phyloP scores from a whole-genome alignment of 2,329 filamentous ascomycete species.

The Lecanicillium sp. region DNA sequence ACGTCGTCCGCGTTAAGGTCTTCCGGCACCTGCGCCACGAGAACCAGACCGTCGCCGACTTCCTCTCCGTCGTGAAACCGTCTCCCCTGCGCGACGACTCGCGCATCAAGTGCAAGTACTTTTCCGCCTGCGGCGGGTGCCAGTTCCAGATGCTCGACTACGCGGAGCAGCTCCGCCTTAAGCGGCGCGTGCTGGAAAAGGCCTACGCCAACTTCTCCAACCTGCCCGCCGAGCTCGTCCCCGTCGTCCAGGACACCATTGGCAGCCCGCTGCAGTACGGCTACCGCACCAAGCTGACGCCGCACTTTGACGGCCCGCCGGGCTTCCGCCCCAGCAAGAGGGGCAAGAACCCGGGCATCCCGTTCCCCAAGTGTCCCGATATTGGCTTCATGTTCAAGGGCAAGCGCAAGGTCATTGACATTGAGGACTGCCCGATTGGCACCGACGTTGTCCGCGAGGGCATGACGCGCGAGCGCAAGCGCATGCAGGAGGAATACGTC shows the following conservation, averaged over 20 bases:
- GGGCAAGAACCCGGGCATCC: constrained; percentile 36
- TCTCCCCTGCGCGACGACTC: constrained; percentile 70
- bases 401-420: constrained; percentile 74
- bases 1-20: constrained; percentile 70
- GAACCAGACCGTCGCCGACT: constrained; percentile 71
- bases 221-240: constrained; percentile 66
- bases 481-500: constrained; percentile 61
- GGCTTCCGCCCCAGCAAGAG: constrained; percentile 40
- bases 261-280: constrained; percentile 85
- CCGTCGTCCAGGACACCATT: constrained; percentile 74
- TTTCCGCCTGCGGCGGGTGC: constrained; percentile 79
- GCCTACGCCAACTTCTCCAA: constrained; percentile 89
- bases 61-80: constrained; percentile 67
- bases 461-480: constrained; percentile 68
- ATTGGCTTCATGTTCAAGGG: constrained; percentile 91
- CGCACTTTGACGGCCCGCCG: constrained; percentile 81
- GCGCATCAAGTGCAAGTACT: constrained; percentile 78
- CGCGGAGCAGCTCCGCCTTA: constrained; percentile 74
- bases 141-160: constrained; percentile 98
- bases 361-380: constrained; percentile 59
- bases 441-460: constrained; percentile 78
- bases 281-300: constrained; percentile 94
- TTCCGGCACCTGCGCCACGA: constrained; percentile 60
- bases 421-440: constrained; percentile 94
- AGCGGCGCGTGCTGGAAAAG: constrained; percentile 80